A percentile compares a stretch with the other conserved stretches of the same genome.
Evolutionary conservation across 148 eudicot genomes (phyloP).

Genomic region (Fagopyrum tataricum): DNA sequence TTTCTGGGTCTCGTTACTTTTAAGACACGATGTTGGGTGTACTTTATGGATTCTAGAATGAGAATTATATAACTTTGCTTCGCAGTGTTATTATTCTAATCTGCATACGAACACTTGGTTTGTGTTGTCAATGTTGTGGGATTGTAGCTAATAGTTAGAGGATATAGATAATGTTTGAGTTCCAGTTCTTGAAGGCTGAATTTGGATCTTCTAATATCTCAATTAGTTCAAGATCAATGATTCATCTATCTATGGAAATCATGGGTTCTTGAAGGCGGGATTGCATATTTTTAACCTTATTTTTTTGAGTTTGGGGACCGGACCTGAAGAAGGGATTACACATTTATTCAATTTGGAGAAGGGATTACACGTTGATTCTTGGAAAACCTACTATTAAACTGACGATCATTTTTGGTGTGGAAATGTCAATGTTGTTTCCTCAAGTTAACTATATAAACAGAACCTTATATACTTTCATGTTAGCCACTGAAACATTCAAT

Average conservation of each 20-base stretch:
- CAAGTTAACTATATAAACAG: neutral
- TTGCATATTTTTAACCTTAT: too few relatives aligned
- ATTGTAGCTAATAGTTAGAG: neutral
- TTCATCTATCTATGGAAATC: neutral
- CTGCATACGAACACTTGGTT: neutral
- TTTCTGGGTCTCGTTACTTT: neutral
- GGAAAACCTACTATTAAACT: neutral
- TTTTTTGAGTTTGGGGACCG: neutral
- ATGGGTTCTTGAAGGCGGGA: neutral
- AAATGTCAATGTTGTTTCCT: slow-evolving; percentile 1
- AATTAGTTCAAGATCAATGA: neutral
- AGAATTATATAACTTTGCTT: neutral
- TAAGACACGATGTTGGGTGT: neutral
- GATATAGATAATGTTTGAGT: neutral
- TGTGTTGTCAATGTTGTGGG: neutral
- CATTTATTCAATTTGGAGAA: too few relatives aligned
- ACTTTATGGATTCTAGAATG: neutral
- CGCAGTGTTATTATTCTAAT: neutral
- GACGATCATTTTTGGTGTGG: neutral
- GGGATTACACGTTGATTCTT: too few relatives aligned
- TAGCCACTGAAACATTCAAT: neutral
- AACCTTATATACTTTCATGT: too few relatives aligned
- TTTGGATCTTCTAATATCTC: neutral
- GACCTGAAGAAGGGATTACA: neutral
- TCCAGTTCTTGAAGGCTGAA: neutral